A percentile compares a stretch with the other conserved stretches of the same genome.
Evolutionary conservation across 2,329 filamentous ascomycete genomes (phyloP).

Genomic region (Epichloe gansuensis): DNA sequence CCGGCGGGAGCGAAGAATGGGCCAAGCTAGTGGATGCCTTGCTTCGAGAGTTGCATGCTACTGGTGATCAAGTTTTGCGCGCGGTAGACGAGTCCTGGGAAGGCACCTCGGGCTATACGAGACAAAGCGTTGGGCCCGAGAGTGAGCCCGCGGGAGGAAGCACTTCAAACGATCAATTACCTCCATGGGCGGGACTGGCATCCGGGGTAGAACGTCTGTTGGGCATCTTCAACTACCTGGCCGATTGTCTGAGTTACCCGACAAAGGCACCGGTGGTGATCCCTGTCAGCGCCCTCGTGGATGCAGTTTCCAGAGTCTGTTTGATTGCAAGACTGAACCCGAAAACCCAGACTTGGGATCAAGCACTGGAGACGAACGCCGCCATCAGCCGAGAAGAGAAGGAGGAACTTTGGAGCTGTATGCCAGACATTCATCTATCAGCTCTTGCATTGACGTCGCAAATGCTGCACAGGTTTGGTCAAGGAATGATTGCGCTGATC

Average conservation of each 20-base stretch:
- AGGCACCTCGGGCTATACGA: constrained; percentile 41
- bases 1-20: constrained; percentile 69
- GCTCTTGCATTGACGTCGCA: constrained; percentile 50
- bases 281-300: constrained; percentile 54
- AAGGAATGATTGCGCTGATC: constrained; percentile 45
- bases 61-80: constrained; percentile 66
- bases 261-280: constrained; percentile 56
- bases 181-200: constrained; percentile 61
- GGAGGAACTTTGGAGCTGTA: constrained; percentile 60
- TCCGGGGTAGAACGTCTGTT: constrained; percentile 59
- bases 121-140: constrained; percentile 31
- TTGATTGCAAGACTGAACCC: constrained; percentile 46
- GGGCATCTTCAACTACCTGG: constrained; percentile 53
- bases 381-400: constrained; percentile 71
- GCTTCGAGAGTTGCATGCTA: constrained; percentile 54
- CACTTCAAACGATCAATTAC: constrained; percentile 38
- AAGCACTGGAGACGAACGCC: constrained; percentile 51
- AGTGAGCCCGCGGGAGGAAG: constrained; percentile 36
- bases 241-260: constrained; percentile 47
- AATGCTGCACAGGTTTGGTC: constrained; percentile 46
- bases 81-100: constrained; percentile 75
- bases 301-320: constrained; percentile 58
- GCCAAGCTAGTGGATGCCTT: constrained; percentile 48
- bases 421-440: constrained; percentile 64
- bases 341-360: constrained; percentile 33